These are phyloP conservation scores for Escovopsis weberi DNA, from an alignment of 2,329 filamentous ascomycete species.

Conservation along the genomic window DNA sequence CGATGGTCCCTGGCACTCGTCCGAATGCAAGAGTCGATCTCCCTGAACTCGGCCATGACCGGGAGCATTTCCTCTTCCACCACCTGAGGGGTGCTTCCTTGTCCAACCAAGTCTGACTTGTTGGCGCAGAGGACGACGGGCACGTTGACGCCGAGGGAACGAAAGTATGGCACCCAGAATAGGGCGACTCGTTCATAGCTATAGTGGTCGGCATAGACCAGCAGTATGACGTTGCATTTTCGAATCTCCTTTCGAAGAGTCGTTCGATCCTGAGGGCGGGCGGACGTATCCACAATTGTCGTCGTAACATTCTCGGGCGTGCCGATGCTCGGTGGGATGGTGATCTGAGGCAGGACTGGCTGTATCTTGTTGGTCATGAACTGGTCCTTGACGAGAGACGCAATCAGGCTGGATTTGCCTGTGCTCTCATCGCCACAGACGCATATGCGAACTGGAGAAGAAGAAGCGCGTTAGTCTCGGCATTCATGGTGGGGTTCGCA, in stretches of 20 bases:
- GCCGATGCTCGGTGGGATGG: slow-evolving; percentile 80
- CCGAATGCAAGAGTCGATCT: slow-evolving; percentile 95
- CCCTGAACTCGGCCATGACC: slow-evolving; percentile 96
- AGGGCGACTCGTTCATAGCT: slow-evolving; percentile 94
- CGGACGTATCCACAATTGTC: slow-evolving; percentile 93
- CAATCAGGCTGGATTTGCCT: slow-evolving; percentile 89
- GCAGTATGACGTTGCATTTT: slow-evolving; percentile 90
- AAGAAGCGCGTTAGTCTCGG: slow-evolving; percentile 1
- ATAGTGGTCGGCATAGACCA: slow-evolving; percentile 97
- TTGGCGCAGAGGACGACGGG: slow-evolving; percentile 94
- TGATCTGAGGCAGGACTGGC: slow-evolving; percentile 84
- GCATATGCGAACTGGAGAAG: slow-evolving; percentile 61
- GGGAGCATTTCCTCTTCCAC: slow-evolving; percentile 96
- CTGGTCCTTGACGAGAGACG: slow-evolving; percentile 90
- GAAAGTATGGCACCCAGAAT: slow-evolving; percentile 98
- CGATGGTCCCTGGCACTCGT: slow-evolving; percentile 83
- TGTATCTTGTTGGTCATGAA: slow-evolving; percentile 96
- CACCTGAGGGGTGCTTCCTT: slow-evolving; percentile 66
- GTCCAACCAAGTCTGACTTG: slow-evolving; percentile 76
- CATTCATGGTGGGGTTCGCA: not conserved
- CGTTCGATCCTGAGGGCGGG: slow-evolving; percentile 81
- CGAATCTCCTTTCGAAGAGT: slow-evolving; percentile 86
- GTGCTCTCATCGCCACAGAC: slow-evolving; percentile 93
- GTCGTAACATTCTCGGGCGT: slow-evolving; percentile 96
- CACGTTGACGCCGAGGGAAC: slow-evolving; percentile 94